Percentiles rank a stretch among this genome's conserved stretches.
These are phyloP conservation scores for Ricinus communis DNA, from an alignment of 345 rosid species.

Conservation along the genomic window DNA sequence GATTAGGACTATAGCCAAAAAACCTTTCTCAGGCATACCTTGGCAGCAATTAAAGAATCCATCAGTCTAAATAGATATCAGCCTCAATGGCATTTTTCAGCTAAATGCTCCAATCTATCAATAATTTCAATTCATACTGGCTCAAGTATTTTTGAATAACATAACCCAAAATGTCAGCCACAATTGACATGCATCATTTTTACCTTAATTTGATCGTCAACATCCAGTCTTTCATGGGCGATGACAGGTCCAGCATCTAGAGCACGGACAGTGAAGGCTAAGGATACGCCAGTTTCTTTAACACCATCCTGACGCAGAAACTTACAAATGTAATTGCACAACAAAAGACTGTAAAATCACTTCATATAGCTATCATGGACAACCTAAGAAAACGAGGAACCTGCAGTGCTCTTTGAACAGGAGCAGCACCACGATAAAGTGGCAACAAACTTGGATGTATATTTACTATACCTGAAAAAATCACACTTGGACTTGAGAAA, in stretches of 20 bases:
- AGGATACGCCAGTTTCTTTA: slow-evolving; percentile 82
- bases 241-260: slow-evolving; percentile 94
- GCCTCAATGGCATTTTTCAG: no score
- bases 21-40: no score
- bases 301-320: slow-evolving; percentile 73
- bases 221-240: slow-evolving; percentile 51
- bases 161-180: slow-evolving; percentile 7
- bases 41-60: neutral
- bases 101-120: neutral
- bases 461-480: slow-evolving; percentile 80
- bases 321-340: slow-evolving; percentile 22
- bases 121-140: neutral
- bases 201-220: slow-evolving; percentile 88
- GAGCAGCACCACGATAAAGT: slow-evolving; percentile 91
- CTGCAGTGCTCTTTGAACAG: slow-evolving; percentile 90
- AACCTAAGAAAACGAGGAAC: slow-evolving; percentile 33
- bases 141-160: neutral
- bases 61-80: neutral
- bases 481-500: neutral
- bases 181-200: neutral
- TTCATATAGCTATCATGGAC: neutral
- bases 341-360: slow-evolving; percentile 8
- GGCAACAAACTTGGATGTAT: slow-evolving; percentile 94
- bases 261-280: slow-evolving; percentile 80
- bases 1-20: neutral